Conservation (phyloP, 768 basidiomycete genomes). For the Cubamyces lactineus region DNA sequence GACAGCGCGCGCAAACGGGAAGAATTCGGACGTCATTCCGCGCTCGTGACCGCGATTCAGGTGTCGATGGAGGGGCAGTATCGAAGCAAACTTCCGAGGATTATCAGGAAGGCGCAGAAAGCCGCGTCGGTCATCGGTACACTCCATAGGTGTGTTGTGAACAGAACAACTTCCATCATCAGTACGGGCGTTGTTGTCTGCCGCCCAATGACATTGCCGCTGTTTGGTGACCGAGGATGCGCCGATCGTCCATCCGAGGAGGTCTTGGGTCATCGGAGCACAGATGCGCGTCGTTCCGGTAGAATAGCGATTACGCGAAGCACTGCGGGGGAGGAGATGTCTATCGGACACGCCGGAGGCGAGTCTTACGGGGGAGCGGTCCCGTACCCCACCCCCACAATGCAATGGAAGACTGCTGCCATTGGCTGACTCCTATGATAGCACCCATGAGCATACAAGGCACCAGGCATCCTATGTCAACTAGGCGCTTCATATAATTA, state of each 20-base stretch:
- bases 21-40: slow-evolving; percentile 27
- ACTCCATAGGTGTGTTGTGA: not conserved
- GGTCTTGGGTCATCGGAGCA: slow-evolving; percentile 10
- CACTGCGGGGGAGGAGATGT: no score
- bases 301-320: not conserved
- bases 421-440: not conserved
- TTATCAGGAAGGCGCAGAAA: slow-evolving; percentile 2
- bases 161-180: slow-evolving; percentile 1
- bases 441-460: not conserved
- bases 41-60: slow-evolving; percentile 30
- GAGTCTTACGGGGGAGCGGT: slow-evolving; percentile 12
- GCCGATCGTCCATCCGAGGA: slow-evolving; percentile 22
- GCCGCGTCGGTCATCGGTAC: not conserved
- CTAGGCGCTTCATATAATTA: no score
- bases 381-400: slow-evolving; percentile 23
- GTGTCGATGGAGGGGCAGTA: not conserved
- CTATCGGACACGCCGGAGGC: not conserved
- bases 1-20: slow-evolving; percentile 24
- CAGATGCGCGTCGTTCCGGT: not conserved
- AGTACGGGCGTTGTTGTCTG: not conserved
- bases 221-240: slow-evolving; percentile 21
- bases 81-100: slow-evolving; percentile 20
- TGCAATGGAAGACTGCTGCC: not conserved
- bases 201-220: slow-evolving; percentile 8
- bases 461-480: not conserved